Evolutionary conservation across 2,329 filamentous ascomycete genomes (phyloP), one percentile per base, ranked within the genome.

Genomic region (Fusarium temperatum): DNA sequence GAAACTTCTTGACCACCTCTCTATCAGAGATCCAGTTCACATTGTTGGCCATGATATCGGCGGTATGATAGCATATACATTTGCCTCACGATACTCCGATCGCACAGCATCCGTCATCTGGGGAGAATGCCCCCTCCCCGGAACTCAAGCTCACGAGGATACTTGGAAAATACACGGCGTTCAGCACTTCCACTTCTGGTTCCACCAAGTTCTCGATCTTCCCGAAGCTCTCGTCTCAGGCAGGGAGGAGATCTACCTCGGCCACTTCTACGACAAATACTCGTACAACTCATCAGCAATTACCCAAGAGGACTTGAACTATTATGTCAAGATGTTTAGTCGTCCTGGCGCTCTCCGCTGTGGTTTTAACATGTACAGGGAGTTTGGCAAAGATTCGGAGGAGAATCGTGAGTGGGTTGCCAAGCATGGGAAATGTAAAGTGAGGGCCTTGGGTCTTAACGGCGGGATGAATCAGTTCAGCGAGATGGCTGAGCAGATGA

Each of bases 401-500:
- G 70, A 63, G 44, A 74, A 74, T 30, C 45, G 62, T 8, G 62
- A 74, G n/a, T 74, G 71, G 71, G 28, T 64, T 50, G 42, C 58
- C n/a, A 41, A 63, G 26, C 15, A 68, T n/a, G 69, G 69, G 4
- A 72, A 72, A 28, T 72, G 58, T 1, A 67, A 58, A 32, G 69
- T 71, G 17, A 55, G 57, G 38, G 66, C 56, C 6, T 36, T 72
- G 5, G 63, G 63, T 12, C 48, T 72, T 4, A 57, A 63, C 3
- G 68, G 70, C 6, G 41, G 48, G 13, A 51, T 57, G n/a, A 66
- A 51, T 18, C 55, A 66, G 30, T 70, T 70, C 18, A 65, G 61
- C 22, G 41, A 70, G 22, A 51, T 71, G 17, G 69, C 53, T 45
- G 69, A 63, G 35, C 35, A 67, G 32, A 71, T 67, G 63, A 54